A percentile compares a stretch with the other conserved stretches of the same genome.
Conservation (phyloP, 1,284 basidiomycete species). For the Psilocybe mexicana region DNA sequence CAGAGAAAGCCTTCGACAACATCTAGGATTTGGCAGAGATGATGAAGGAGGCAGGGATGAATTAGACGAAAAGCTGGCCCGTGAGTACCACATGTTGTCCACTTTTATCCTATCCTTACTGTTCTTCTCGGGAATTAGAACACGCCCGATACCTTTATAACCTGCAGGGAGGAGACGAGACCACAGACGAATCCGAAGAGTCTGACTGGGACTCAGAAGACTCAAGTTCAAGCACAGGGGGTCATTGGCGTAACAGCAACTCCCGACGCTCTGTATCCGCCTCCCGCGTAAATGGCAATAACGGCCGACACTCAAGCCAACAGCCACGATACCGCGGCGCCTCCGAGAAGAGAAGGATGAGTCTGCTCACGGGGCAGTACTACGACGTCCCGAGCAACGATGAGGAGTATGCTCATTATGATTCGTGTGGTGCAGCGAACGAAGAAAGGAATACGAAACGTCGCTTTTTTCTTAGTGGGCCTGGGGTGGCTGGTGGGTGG, state of each 20-base stretch:
- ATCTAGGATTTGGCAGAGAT: constrained; percentile 54
- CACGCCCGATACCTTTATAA: constrained; percentile 65
- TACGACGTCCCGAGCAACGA: constrained; percentile 44
- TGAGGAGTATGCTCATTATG: constrained; percentile 37
- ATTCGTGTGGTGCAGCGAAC: constrained; percentile 27
- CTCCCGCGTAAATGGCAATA: constrained; percentile 1
- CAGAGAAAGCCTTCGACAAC: constrained; percentile 59
- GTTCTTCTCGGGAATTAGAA: constrained; percentile 32
- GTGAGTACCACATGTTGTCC: constrained; percentile 41
- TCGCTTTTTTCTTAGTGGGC: constrained; percentile 58
- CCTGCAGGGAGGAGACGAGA: constrained; percentile 51
- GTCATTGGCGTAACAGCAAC: constrained; percentile 27
- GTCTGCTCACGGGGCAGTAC: constrained; percentile 60
- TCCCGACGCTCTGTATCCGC: constrained; percentile 21
- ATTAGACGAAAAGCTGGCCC: constrained; percentile 67
- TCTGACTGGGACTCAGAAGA: constrained; percentile 53
- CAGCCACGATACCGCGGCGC: constrained; percentile 17
- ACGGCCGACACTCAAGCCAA: constrained; percentile 25
- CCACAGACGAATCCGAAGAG: constrained; percentile 46
- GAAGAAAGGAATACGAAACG: constrained; percentile 32
- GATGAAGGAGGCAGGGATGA: constrained; percentile 50
- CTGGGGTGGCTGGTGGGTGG: constrained; percentile 11
- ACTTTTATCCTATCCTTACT: background rate
- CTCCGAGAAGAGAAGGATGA: constrained; percentile 56
- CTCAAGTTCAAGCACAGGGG: constrained; percentile 40